A percentile compares a stretch with the other conserved stretches of the same genome.
Evolutionary conservation across 78 protist species (phyloP).

Genomic region (Mastigamoeba balamuthi): DNA sequence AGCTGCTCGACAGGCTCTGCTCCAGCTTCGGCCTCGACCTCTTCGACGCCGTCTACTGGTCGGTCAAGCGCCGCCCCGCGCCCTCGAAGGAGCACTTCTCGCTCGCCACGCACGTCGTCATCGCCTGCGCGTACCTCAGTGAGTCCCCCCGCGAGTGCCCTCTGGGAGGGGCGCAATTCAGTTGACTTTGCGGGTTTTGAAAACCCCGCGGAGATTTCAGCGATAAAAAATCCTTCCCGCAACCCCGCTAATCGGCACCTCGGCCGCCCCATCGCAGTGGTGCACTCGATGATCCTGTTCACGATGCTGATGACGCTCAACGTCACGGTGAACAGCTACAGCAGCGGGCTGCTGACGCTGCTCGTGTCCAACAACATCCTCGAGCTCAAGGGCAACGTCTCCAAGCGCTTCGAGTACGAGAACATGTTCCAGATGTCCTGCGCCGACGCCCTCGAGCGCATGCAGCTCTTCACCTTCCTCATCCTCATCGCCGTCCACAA

Average conservation of each 20-base stretch:
- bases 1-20: constrained; percentile 64
- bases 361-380: constrained; percentile 73
- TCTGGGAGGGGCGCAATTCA: neutral
- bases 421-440: constrained; percentile 59
- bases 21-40: constrained; percentile 75
- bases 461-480: constrained; percentile 39
- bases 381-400: constrained; percentile 80
- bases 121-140: neutral
- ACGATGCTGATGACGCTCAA: constrained; percentile 58
- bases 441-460: constrained; percentile 70
- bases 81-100: neutral
- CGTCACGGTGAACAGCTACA: constrained; percentile 76
- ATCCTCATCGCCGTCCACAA: constrained; percentile 32
- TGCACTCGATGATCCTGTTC: constrained; percentile 38
- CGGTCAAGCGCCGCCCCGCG: constrained; percentile 9
- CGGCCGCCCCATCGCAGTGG: neutral
- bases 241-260: constrained; percentile 12
- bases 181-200: neutral
- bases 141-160: neutral
- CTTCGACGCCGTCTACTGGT: constrained; percentile 54
- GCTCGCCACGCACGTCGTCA: neutral
- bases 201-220: neutral
- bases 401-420: constrained; percentile 48
- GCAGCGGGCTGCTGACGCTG: constrained; percentile 64
- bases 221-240: neutral